phyloP scores from a whole-genome alignment of 371 early-diverging fungal genomes.

The Conidiobolus incongruus region DNA sequence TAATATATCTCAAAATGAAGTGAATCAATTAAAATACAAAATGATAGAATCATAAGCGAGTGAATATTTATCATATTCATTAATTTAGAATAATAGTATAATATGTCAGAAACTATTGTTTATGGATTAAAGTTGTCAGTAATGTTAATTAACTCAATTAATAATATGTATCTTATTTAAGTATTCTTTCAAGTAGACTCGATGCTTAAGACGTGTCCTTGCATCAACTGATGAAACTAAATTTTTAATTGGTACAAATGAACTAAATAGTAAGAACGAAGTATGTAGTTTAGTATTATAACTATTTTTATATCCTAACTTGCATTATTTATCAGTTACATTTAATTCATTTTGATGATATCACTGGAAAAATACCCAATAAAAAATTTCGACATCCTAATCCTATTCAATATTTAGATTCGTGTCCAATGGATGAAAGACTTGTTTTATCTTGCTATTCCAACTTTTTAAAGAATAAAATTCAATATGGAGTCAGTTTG shows the following conservation, averaged over 20 bases:
- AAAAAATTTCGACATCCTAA: neutral
- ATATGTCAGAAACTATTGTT: too few relatives aligned
- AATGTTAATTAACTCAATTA: too few relatives aligned
- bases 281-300: neutral
- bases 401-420: neutral
- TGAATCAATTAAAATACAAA: too few relatives aligned
- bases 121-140: too few relatives aligned
- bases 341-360: neutral
- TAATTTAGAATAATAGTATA: too few relatives aligned
- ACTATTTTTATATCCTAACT: neutral
- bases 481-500: neutral
- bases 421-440: slow-evolving; percentile 1
- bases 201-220: too few relatives aligned
- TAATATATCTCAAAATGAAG: too few relatives aligned
- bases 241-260: slow-evolving; percentile 1
- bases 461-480: too few relatives aligned
- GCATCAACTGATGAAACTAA: neutral
- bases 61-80: too few relatives aligned
- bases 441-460: neutral
- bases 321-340: neutral
- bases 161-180: too few relatives aligned
- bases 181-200: too few relatives aligned
- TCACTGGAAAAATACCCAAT: neutral
- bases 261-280: neutral
- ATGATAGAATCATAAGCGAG: too few relatives aligned